These are phyloP conservation scores for Phialemoniopsis sp. DNA, from an alignment of 2,329 filamentous ascomycete species.

Conservation along the genomic window DNA sequence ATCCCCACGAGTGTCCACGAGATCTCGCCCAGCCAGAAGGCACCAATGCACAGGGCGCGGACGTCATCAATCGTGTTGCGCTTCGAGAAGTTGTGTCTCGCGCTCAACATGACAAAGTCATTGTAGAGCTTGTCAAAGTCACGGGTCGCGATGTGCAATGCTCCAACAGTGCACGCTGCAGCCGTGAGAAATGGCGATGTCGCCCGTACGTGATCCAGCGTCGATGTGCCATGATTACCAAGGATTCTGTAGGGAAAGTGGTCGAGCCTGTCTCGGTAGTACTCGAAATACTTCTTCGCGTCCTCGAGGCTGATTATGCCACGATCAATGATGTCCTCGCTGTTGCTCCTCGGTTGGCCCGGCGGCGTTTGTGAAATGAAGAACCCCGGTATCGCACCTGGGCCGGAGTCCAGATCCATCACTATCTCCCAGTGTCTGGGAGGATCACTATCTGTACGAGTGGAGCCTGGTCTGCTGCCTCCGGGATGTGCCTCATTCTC, in stretches of 20 bases:
- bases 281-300: slow-evolving; percentile 3
- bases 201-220: background rate
- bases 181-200: slow-evolving; percentile 2
- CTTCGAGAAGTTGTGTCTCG: slow-evolving; percentile 1
- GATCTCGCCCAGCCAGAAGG: slow-evolving; percentile 5
- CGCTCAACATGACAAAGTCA: background rate
- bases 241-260: slow-evolving; percentile 5
- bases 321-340: background rate
- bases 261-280: slow-evolving; percentile 5
- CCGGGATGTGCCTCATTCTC: too few relatives aligned
- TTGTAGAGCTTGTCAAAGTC: background rate
- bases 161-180: slow-evolving; percentile 4
- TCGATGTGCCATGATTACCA: background rate
- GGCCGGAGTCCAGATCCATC: background rate
- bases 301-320: background rate
- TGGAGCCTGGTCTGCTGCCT: too few relatives aligned
- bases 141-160: slow-evolving; percentile 1
- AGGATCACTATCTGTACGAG: too few relatives aligned
- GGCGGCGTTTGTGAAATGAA: background rate
- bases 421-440: background rate
- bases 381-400: slow-evolving; percentile 3
- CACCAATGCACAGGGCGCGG: slow-evolving; percentile 4
- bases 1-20: slow-evolving; percentile 31
- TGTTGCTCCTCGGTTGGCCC: background rate
- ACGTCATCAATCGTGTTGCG: slow-evolving; percentile 3